phyloP scores from a whole-genome alignment of 2,329 filamentous ascomycete genomes.

The Talaromyces atroroseus region DNA sequence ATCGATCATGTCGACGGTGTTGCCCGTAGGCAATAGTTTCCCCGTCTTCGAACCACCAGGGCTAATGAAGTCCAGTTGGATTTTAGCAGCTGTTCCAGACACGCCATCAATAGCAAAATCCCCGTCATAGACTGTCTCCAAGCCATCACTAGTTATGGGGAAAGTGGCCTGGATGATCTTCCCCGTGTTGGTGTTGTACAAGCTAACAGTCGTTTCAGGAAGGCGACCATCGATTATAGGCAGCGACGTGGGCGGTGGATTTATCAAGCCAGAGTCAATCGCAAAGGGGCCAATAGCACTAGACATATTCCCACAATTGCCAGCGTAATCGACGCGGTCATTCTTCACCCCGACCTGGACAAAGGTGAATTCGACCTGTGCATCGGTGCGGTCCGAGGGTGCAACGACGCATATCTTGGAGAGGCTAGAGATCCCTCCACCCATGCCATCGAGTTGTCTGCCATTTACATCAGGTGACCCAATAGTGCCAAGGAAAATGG shows the following conservation, averaged over 20 bases:
- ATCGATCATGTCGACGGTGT: conserved; percentile 47
- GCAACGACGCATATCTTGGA: conserved; percentile 67
- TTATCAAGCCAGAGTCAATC: conserved; percentile 50
- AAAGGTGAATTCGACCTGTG: conserved; percentile 67
- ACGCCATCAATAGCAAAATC: conserved; percentile 62
- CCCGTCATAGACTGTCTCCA: conserved; percentile 46
- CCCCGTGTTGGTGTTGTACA: conserved; percentile 66
- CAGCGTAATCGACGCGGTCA: conserved; percentile 57
- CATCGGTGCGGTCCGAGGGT: conserved; percentile 42
- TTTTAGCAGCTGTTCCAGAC: conserved; percentile 51
- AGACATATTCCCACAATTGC: conserved; percentile 73
- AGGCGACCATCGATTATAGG: conserved; percentile 19
- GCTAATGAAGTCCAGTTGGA: conserved; percentile 57
- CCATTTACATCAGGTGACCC: conserved; percentile 62
- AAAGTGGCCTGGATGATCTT: conserved; percentile 60
- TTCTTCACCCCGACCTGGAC: conserved; percentile 62
- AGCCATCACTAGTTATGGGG: conserved; percentile 38
- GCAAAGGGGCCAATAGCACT: conserved; percentile 62
- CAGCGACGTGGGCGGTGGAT: background rate
- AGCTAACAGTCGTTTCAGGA: conserved; percentile 47
- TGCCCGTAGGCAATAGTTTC: conserved; percentile 56
- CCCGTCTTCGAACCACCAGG: conserved; percentile 62
- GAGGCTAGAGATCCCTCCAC: conserved; percentile 62
- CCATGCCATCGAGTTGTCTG: conserved; percentile 67
- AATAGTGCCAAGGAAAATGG: conserved; percentile 56